Evolutionary conservation across 352 stramenopile species (phyloP).

Genomic region (Phytophthora lateralis): DNA sequence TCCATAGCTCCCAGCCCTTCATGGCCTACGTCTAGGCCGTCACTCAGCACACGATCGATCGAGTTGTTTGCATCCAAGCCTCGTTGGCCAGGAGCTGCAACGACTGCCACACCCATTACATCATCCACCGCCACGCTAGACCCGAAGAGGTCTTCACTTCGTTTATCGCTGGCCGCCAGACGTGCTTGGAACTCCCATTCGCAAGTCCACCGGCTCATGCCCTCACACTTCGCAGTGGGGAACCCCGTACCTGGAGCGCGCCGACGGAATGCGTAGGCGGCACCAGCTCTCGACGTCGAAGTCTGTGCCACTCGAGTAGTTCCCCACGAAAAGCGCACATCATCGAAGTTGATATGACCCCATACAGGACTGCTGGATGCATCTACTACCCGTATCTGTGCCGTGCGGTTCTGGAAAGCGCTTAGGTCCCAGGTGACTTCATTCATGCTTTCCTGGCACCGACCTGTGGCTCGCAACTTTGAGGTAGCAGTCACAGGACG

Average conservation of each 20-base stretch:
- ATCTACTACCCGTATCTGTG: conserved; percentile 95
- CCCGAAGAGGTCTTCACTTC: conserved; percentile 85
- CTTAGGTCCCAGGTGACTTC: conserved; percentile 89
- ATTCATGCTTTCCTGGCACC: conserved; percentile 92
- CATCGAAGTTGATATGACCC: conserved; percentile 97
- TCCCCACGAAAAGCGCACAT: conserved; percentile 94
- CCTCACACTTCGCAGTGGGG: conserved; percentile 49
- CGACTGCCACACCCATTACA: conserved; percentile 72
- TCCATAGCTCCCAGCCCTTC: conserved; percentile 39
- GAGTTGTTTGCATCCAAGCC: conserved; percentile 88
- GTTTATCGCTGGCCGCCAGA: conserved; percentile 90
- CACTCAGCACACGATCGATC: conserved; percentile 40
- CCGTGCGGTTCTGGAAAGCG: conserved; percentile 78
- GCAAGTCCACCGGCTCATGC: conserved; percentile 72
- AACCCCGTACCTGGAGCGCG: conserved; percentile 50
- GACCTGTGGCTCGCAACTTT: conserved; percentile 86
- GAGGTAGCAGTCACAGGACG: conserved; percentile 43
- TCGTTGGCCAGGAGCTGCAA: conserved; percentile 78
- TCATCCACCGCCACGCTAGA: conserved; percentile 89
- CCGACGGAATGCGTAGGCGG: conserved; percentile 82
- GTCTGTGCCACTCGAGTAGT: conserved; percentile 55
- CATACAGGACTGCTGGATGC: conserved; percentile 81
- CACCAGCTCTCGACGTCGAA: conserved; percentile 66
- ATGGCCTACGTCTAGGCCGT: conserved; percentile 26
- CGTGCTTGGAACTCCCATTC: conserved; percentile 90